A percentile compares a stretch with the other conserved stretches of the same genome.
Conservation (phyloP, 176 grass and related monocot species). For the Hordeum marinum region DNA sequence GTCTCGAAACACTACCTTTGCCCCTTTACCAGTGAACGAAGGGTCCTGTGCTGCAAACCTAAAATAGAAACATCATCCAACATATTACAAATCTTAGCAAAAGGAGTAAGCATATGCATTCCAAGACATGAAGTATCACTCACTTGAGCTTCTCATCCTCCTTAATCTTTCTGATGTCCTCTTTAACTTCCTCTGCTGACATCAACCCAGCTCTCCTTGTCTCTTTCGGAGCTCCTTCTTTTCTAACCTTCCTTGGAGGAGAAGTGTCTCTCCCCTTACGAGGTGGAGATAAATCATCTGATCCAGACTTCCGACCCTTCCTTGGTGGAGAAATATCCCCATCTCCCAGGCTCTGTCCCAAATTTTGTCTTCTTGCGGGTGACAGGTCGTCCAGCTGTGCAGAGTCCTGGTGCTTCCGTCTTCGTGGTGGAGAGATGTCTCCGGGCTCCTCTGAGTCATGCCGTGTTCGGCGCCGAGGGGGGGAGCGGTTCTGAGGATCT, state of each 20-base stretch:
- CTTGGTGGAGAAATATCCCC: constrained; percentile 42
- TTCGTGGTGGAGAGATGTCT: constrained; percentile 41
- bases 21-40: constrained; percentile 60
- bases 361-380: constrained; percentile 31
- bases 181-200: constrained; percentile 66
- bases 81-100: constrained; percentile 22
- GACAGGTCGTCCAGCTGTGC: constrained; percentile 31
- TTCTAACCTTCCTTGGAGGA: constrained; percentile 49
- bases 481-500: constrained; percentile 33
- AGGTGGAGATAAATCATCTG: constrained; percentile 39
- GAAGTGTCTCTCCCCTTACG: constrained; percentile 46
- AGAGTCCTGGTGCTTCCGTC: background rate
- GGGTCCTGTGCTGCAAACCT: constrained; percentile 72
- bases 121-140: constrained; percentile 14
- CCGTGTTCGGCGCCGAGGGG: constrained; percentile 14
- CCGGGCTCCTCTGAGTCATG: constrained; percentile 15
- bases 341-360: background rate
- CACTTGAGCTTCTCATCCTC: constrained; percentile 62
- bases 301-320: constrained; percentile 26
- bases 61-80: constrained; percentile 20
- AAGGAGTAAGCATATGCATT: constrained; percentile 4
- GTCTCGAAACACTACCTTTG: constrained; percentile 76
- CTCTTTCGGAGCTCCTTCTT: constrained; percentile 42
- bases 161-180: constrained; percentile 65
- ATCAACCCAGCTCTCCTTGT: constrained; percentile 53